Evolutionary conservation across 371 early-diverging fungal species (phyloP), one percentile per base, ranked within the genome.

Genomic region (Chytridium lagenaria): DNA sequence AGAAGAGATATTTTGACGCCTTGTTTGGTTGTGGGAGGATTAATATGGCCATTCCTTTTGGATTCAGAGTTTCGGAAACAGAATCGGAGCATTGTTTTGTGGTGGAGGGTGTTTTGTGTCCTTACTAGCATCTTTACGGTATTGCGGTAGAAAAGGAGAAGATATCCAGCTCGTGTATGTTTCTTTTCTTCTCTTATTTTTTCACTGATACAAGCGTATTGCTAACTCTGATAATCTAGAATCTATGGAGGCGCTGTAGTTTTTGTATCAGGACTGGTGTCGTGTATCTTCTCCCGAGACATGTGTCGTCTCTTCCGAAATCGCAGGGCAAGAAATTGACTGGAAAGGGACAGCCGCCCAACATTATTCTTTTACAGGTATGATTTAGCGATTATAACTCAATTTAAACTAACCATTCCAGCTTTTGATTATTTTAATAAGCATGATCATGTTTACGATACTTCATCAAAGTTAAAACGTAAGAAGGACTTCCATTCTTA

Each of bases 111-210:
- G 0, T 81, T 86, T 12, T 94, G 95, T 69, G 55, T 91, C 1
- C 77, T 83, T 57, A 92, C 92, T 0, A 91, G 94, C 69, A 77
- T 93, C 15, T 97, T 97, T 75, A 93, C 94, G 0, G 77, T 94
- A 63, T 82, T 95, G 38, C 95, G 95, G 94, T 7, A 95, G 95
- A 72, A 91, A 89, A 75, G 92, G 88, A 26, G 92, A 93, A 70
- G 87, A 92, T 71, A 80, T 92, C 55, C 74, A 70, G 12, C 79
- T 94, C 34, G 92, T 95, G 92, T 92, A 86, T 84, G 87, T 59
- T 0, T 26, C 38, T 10, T 61, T 19, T 59, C 39, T 26, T 34
- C 28, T 23, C 51, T 16, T 77, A 22, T 10, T 26, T 30, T 67
- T 49, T 67, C 0, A 51, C 22, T n/a, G n/a, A n/a, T n/a, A n/a